These are phyloP conservation scores for Glycine tomentella DNA, from an alignment of 306 rosid species.

Conservation along the genomic window DNA sequence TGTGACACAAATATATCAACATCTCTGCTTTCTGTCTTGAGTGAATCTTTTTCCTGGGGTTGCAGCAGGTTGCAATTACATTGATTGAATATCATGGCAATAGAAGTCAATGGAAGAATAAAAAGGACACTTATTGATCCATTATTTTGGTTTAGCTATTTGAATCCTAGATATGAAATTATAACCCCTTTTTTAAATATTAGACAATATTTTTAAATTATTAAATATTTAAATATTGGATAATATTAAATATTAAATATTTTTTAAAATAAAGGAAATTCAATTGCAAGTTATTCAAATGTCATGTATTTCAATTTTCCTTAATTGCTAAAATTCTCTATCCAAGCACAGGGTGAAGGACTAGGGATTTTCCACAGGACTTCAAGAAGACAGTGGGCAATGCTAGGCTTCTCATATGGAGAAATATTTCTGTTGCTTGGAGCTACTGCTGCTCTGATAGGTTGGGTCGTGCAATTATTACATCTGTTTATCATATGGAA, in stretches of 20 bases:
- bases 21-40: too few species aligned
- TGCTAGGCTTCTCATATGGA: conserved; percentile 58
- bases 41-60: too few species aligned
- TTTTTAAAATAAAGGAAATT: too few species aligned
- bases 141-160: neutral
- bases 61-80: neutral
- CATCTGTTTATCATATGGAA: neutral
- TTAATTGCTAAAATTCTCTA: too few species aligned
- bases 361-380: neutral
- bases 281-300: too few species aligned
- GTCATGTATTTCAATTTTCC: too few species aligned
- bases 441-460: conserved; percentile 54
- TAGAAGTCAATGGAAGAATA: neutral
- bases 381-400: conserved; percentile 26
- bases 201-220: too few species aligned
- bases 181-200: too few species aligned
- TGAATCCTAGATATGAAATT: neutral
- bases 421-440: conserved; percentile 56
- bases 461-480: conserved; percentile 35
- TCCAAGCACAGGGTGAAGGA: too few species aligned
- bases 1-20: too few species aligned
- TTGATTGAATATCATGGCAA: neutral
- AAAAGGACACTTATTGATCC: neutral
- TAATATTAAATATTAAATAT: too few species aligned
- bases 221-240: too few species aligned